Evolutionary conservation across 2,329 filamentous ascomycete genomes (phyloP).

Genomic region (Amauroascus niger): DNA sequence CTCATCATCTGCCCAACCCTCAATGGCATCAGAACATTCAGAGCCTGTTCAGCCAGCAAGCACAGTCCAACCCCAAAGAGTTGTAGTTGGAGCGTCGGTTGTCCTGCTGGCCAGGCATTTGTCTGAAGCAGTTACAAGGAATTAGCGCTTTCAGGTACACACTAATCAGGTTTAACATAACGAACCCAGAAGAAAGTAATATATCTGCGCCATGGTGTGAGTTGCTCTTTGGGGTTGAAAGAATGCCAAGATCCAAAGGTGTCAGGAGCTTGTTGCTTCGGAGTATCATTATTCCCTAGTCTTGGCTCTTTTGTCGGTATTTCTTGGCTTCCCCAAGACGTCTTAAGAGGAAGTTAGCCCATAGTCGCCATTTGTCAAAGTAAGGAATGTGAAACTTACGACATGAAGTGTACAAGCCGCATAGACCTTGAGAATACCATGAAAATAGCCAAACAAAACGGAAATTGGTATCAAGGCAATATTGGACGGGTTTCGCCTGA

Average conservation of each 20-base stretch:
- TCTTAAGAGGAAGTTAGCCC: not conserved
- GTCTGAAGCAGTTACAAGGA: not conserved
- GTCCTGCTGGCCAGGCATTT: not conserved
- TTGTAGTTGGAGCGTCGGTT: not conserved
- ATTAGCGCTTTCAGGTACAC: not conserved
- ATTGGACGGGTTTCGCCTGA: constrained; percentile 65
- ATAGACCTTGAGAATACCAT: constrained; percentile 75
- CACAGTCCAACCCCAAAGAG: not conserved
- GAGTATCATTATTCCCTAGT: not conserved
- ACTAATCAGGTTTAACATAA: not conserved
- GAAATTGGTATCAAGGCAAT: constrained; percentile 64
- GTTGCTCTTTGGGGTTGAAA: not conserved
- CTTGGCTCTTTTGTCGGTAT: not conserved
- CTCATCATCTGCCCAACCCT: not conserved
- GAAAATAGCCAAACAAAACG: constrained; percentile 73
- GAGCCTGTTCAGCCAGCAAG: not conserved
- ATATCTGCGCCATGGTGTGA: not conserved
- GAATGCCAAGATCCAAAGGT: not conserved
- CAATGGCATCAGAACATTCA: not conserved
- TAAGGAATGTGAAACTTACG: not conserved
- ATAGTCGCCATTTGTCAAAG: not conserved
- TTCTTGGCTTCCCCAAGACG: not conserved
- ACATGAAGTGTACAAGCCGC: constrained; percentile 56
- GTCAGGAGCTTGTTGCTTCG: not conserved
- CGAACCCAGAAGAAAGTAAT: constrained; percentile 1